Evolutionary conservation across 768 basidiomycete genomes (phyloP).

Genomic region (Pisolithus marmoratus): DNA sequence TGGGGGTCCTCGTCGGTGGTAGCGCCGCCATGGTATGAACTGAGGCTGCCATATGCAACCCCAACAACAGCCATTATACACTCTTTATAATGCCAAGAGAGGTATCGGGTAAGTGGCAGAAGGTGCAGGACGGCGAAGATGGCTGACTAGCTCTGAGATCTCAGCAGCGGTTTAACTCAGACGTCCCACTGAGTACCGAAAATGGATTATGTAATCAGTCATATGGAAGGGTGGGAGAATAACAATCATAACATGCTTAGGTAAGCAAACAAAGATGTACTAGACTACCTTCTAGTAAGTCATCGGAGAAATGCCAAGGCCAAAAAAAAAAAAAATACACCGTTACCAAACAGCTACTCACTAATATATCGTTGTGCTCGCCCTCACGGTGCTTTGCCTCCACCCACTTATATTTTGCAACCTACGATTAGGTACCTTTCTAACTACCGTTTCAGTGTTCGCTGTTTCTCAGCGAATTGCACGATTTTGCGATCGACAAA

Average conservation of each 20-base stretch:
- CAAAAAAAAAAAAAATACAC: too few relatives aligned
- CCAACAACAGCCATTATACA: slow-evolving; percentile 21
- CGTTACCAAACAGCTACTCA: too few relatives aligned
- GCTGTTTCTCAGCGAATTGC: slow-evolving; percentile 94
- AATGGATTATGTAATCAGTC: too few relatives aligned
- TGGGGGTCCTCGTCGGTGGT: slow-evolving; percentile 19
- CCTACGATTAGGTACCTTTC: neutral
- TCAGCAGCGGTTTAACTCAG: slow-evolving; percentile 8
- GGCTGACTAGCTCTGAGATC: slow-evolving; percentile 7
- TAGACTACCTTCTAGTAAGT: too few relatives aligned
- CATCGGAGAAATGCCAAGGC: too few relatives aligned
- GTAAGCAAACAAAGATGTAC: too few relatives aligned
- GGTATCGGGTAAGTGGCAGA: neutral
- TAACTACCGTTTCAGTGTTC: slow-evolving; percentile 68
- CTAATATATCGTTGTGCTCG: too few relatives aligned
- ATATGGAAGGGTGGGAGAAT: too few relatives aligned
- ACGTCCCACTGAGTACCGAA: neutral
- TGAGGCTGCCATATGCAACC: slow-evolving; percentile 14
- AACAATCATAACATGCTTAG: too few relatives aligned
- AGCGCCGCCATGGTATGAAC: slow-evolving; percentile 16
- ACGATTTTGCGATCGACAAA: slow-evolving; percentile 95
- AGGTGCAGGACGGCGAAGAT: slow-evolving; percentile 9
- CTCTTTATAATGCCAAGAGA: neutral
- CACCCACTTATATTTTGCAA: too few relatives aligned
- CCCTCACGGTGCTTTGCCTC: too few relatives aligned